Conservation (phyloP, 768 basidiomycete genomes). For the Suillus weaverae region DNA sequence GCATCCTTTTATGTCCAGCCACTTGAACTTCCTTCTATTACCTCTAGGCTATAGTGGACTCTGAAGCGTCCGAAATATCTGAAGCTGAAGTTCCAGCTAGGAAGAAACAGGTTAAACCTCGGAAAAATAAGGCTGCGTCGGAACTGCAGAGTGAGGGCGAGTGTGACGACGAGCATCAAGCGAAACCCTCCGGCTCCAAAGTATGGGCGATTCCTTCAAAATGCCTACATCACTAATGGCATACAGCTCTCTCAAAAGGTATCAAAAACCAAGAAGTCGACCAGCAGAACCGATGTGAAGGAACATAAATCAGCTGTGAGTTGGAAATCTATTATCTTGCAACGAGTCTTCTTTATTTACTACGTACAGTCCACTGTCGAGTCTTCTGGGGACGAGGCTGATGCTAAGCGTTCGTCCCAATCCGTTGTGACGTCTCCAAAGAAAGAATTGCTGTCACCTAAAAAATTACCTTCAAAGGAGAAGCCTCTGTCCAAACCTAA, state of each 20-base stretch:
- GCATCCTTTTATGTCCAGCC: background rate
- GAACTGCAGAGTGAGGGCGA: background rate
- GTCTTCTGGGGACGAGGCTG: slow-evolving; percentile 29
- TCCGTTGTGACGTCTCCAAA: slow-evolving; percentile 7
- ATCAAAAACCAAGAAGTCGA: background rate
- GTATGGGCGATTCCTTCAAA: background rate
- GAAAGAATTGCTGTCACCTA: slow-evolving; percentile 8
- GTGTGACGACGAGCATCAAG: background rate
- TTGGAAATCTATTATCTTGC: background rate
- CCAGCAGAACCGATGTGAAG: background rate
- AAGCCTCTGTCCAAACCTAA: slow-evolving; percentile 12
- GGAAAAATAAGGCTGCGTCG: background rate
- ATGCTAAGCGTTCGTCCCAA: background rate
- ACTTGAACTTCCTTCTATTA: background rate
- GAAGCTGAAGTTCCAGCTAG: background rate
- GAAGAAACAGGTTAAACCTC: background rate
- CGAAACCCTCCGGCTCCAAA: background rate
- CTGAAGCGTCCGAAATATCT: background rate
- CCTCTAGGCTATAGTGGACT: background rate
- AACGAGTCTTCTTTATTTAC: background rate
- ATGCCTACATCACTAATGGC: background rate
- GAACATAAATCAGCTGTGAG: slow-evolving; percentile 11
- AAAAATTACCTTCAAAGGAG: slow-evolving; percentile 12
- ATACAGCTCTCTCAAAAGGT: background rate
- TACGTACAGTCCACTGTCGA: slow-evolving; percentile 25